Percentiles rank a stretch among this genome's conserved stretches.
phyloP scores from a whole-genome alignment of 2,329 filamentous ascomycete genomes.

The Ascochyta rabiei region DNA sequence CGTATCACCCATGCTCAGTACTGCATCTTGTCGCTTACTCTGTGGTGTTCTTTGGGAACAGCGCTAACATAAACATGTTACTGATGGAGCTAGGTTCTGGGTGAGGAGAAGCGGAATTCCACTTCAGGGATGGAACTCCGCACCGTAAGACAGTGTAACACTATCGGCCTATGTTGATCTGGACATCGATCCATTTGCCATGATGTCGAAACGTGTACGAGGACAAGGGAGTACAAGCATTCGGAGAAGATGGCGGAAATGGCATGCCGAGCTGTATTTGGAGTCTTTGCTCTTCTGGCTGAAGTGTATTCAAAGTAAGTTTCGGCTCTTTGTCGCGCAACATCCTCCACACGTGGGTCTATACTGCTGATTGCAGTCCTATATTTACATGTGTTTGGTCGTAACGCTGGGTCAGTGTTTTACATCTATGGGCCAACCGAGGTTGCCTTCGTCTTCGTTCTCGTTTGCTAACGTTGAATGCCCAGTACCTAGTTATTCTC shows the following conservation, averaged over 20 bases:
- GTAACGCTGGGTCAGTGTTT: slow-evolving; percentile 18
- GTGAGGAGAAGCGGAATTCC: too few relatives aligned
- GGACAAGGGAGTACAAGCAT: not conserved
- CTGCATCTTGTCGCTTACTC: too few relatives aligned
- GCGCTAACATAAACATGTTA: too few relatives aligned
- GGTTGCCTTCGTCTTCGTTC: not conserved
- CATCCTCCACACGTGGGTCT: not conserved
- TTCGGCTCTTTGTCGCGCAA: not conserved
- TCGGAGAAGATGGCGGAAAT: not conserved
- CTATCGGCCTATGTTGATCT: not conserved
- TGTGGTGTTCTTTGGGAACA: too few relatives aligned
- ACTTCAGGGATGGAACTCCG: too few relatives aligned
- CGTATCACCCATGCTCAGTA: not conserved
- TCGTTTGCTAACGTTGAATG: not conserved
- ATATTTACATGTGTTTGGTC: slow-evolving; percentile 22
- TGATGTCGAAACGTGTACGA: not conserved
- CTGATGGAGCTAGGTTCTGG: too few relatives aligned
- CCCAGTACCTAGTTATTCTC: slow-evolving; percentile 34
- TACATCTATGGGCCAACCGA: slow-evolving; percentile 19
- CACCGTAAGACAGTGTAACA: too few relatives aligned
- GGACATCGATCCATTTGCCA: not conserved
- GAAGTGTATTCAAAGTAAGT: not conserved
- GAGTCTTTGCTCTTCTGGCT: not conserved
- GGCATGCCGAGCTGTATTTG: not conserved
- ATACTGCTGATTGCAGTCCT: not conserved